Evolutionary conservation across 2,329 filamentous ascomycete genomes (phyloP).

Genomic region (Fusarium paranaense): DNA sequence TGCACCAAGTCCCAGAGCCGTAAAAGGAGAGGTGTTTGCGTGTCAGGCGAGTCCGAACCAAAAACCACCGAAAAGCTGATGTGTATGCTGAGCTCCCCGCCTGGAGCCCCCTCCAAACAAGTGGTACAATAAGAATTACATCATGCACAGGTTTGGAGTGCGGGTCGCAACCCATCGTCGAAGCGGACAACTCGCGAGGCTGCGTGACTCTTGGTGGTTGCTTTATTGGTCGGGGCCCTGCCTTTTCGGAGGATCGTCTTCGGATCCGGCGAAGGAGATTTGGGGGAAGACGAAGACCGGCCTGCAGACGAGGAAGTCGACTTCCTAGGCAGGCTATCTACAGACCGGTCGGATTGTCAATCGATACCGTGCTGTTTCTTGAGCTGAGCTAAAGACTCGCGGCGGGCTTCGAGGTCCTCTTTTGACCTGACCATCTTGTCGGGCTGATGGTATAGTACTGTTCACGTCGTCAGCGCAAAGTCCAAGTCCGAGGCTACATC

Average conservation of each 20-base stretch:
- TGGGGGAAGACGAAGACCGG: constrained; percentile 67
- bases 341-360: constrained; percentile 85
- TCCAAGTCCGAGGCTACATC: neutral
- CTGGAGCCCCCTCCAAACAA: constrained; percentile 34
- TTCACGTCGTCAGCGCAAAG: constrained; percentile 22
- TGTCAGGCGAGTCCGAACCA: constrained; percentile 43
- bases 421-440: constrained; percentile 82
- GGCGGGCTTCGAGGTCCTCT: constrained; percentile 92
- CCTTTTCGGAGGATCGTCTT: constrained; percentile 60
- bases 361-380: constrained; percentile 99
- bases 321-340: constrained; percentile 60
- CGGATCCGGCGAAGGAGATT: constrained; percentile 53
- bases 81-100: constrained; percentile 25
- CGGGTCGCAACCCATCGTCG: constrained; percentile 53
- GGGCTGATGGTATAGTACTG: constrained; percentile 73
- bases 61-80: constrained; percentile 40
- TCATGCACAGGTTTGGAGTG: constrained; percentile 55
- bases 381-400: constrained; percentile 97
- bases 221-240: constrained; percentile 50
- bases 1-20: constrained; percentile 42
- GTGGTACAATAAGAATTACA: constrained; percentile 38
- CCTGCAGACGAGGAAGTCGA: constrained; percentile 65
- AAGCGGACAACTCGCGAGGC: constrained; percentile 57
- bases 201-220: constrained; percentile 51
- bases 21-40: constrained; percentile 38